Base-by-base conservation (phyloP, 345 rosid species). In the Corymbia maculata region DNA sequence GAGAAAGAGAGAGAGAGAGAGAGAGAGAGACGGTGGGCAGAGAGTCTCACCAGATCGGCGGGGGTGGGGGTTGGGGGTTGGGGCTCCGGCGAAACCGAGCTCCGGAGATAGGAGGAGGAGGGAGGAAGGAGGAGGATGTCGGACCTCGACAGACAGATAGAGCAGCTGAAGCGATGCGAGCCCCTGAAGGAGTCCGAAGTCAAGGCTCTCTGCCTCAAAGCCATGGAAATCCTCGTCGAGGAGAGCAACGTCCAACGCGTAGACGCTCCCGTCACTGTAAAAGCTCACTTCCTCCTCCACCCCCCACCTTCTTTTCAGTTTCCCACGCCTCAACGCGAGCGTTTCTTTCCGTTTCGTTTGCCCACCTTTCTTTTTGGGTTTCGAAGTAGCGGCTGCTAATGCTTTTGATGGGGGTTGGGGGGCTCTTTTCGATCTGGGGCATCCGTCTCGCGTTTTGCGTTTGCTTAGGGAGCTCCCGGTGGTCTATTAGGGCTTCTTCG, bases 161-260 rank as follows among this genome's bases (percentile, higher is more conserved):
- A 96, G 94, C 98, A 95, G 92, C 95, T 98, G 89, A 98, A 98
- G 95, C 94, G 93, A 21, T 98, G 99, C 92, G 99, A 98, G 87
- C 98, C 98, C 19, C 90, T 98, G 92, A 97, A 93, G 90, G 99
- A 98, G 91, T 96, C 98, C 61, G 99, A 98, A 90, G 99, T 98
- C 87, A 98, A 98, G 88, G 94, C 96, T 47, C 98, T 98, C 51
- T 98, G 99, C 87, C 96, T 96, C 88, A 98, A 98, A 91, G 99
- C 98, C 87, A 96, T 94, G 96, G 98, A 98, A 89, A 95, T 98
- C 85, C 98, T 98, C 79, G 97, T 98, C 61, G 99, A 98, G 91
- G 99, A 97, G 91, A 95, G 99, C 92, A 98, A 98, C 92, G 99
- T 98, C 86, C 98, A 98, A 86, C 94, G 98, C 59, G 98, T 98